A percentile compares a stretch with the other conserved stretches of the same genome.
phyloP scores from a whole-genome alignment of 2,329 filamentous ascomycete species.

The Cladosporium austrohemisphaericum region DNA sequence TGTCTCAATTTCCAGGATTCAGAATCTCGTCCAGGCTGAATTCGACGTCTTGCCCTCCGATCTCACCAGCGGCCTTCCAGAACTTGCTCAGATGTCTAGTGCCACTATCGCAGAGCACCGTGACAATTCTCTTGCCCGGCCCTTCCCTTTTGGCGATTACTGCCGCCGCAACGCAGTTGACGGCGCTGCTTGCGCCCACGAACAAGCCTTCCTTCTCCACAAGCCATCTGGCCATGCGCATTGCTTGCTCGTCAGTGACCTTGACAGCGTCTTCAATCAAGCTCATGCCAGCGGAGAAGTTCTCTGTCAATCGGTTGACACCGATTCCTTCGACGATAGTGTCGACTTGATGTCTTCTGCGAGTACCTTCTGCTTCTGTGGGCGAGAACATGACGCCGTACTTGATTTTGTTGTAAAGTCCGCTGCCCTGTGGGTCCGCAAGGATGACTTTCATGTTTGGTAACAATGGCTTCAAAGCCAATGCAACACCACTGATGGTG shows the following conservation, averaged over 20 bases:
- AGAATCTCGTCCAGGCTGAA: constrained; percentile 55
- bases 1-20: constrained; percentile 29
- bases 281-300: constrained; percentile 83
- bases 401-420: constrained; percentile 84
- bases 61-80: constrained; percentile 68
- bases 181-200: constrained; percentile 88
- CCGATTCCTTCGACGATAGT: constrained; percentile 95
- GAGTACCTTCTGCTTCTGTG: constrained; percentile 86
- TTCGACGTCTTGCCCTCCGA: constrained; percentile 52
- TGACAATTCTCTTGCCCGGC: constrained; percentile 66
- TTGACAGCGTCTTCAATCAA: constrained; percentile 86
- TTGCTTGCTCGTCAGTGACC: constrained; percentile 84
- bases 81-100: constrained; percentile 79
- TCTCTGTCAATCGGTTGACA: constrained; percentile 88
- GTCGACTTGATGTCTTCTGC: constrained; percentile 86
- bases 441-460: constrained; percentile 67
- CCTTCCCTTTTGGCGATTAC: constrained; percentile 55
- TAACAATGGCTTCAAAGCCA: constrained; percentile 74
- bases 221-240: constrained; percentile 91
- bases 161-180: constrained; percentile 85
- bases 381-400: constrained; percentile 93
- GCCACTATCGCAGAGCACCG: constrained; percentile 74
- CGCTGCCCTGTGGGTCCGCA: constrained; percentile 91
- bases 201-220: constrained; percentile 96
- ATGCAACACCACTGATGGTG: constrained; percentile 81